phyloP scores from a whole-genome alignment of 163 green algal genomes.

The Prototheca wickerhamii region DNA sequence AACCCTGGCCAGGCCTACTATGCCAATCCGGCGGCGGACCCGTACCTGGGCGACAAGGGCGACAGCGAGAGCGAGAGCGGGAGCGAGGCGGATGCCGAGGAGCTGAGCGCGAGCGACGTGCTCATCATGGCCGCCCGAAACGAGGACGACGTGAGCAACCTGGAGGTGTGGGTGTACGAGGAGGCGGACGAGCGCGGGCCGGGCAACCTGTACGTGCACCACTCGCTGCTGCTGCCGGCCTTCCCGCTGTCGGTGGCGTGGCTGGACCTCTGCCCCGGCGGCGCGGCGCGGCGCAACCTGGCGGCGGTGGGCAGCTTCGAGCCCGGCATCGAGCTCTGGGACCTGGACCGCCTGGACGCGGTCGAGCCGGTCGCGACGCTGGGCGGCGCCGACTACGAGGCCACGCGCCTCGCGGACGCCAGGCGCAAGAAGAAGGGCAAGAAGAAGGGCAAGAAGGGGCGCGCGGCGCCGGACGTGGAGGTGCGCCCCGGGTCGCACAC shows the following conservation, averaged over 20 bases:
- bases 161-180: constrained; percentile 96
- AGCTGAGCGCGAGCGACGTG: constrained; percentile 66
- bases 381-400: constrained; percentile 30
- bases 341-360: constrained; percentile 83
- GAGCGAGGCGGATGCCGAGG: constrained; percentile 65
- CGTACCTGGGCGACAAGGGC: constrained; percentile 46
- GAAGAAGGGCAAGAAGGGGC: constrained; percentile 63
- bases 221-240: constrained; percentile 87
- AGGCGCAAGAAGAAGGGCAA: constrained; percentile 33
- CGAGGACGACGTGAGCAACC: constrained; percentile 87
- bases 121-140: constrained; percentile 82
- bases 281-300: constrained; percentile 31
- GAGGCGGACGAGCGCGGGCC: constrained; percentile 56
- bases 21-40: constrained; percentile 39
- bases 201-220: constrained; percentile 92
- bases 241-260: constrained; percentile 86
- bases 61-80: constrained; percentile 43
- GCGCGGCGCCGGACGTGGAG: constrained; percentile 1
- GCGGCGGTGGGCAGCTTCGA: constrained; percentile 80
- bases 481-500: constrained; percentile 70
- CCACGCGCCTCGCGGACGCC: constrained; percentile 10
- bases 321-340: constrained; percentile 95
- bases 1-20: constrained; percentile 41
- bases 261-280: constrained; percentile 64
- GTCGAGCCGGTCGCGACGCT: constrained; percentile 43